Base-by-base conservation (phyloP, 2,329 filamentous ascomycete species). In the Truncatella angustata region DNA sequence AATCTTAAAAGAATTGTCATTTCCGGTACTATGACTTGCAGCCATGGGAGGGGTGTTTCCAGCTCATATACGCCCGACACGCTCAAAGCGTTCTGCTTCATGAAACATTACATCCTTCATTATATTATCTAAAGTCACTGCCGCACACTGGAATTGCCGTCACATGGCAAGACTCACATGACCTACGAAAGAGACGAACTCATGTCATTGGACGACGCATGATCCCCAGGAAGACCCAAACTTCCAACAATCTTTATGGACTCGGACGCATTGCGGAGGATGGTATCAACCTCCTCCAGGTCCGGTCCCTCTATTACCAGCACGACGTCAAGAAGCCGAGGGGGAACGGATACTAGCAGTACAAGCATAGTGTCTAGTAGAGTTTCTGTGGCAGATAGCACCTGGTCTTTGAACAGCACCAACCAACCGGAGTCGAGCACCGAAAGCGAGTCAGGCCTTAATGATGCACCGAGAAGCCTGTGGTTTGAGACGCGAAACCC, bases 401-500 rank as follows among this genome's bases (percentile, higher is more conserved):
- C 36, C 4, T 50, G 47, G 47, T 30, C 47, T 2, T 26, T 35
- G 10, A 42, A 10, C 16, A 50, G 35, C 36, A 42, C 11, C 5
- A 24, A 21, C 23, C 20, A 21, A 6, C 40, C 40, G 21, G 24
- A 16, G 24, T 42, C 36, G 10, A 50, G 47, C 26, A 39, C 34
- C 18, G 47, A 50, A 36, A 30, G 20, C 35, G 36, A 50, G n/a
- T 35, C 36, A 30, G 14, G 30, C n/a, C 14, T 14, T 5, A 28
- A 21, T 5, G 47, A 50, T 39, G 23, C 14, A 2, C 36, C 47
- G 14, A 50, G 42, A 21, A 23, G 30, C 7, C 30, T 50, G 23
- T 50, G 21, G n/a, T 50, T 50, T 21, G 21, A 40, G 24, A 40
- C 47, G 5, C 35, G 10, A 10, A 66, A 69, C 45, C 53, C 69